A percentile compares a stretch with the other conserved stretches of the same genome.
Evolutionary conservation across 2,329 filamentous ascomycete genomes (phyloP).

Genomic region (Sclerotiophoma versabilis): DNA sequence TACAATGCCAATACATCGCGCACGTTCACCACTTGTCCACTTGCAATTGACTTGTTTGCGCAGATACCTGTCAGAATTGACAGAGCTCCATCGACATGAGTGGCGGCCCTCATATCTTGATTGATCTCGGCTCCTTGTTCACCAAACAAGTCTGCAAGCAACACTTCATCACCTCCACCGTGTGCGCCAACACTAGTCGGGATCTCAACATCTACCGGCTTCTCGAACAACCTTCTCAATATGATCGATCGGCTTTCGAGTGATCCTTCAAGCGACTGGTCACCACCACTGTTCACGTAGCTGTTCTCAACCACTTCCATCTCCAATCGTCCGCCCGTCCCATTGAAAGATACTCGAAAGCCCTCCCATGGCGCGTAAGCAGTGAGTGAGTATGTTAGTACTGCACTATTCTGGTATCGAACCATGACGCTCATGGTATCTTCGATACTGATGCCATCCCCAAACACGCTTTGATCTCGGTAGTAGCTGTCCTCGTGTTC

Average conservation of each 20-base stretch:
- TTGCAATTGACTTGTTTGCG: slow-evolving; percentile 65
- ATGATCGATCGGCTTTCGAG: slow-evolving; percentile 59
- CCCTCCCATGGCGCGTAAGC: slow-evolving; percentile 71
- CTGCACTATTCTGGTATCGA: slow-evolving; percentile 63
- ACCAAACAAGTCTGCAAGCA: slow-evolving; percentile 66
- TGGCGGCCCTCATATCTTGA: slow-evolving; percentile 62
- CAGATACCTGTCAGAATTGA: slow-evolving; percentile 68
- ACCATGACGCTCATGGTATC: slow-evolving; percentile 70
- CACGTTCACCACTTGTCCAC: slow-evolving; percentile 63
- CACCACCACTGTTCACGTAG: slow-evolving; percentile 65
- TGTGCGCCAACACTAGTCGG: slow-evolving; percentile 62
- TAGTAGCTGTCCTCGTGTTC: slow-evolving; percentile 70
- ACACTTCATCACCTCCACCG: slow-evolving; percentile 65
- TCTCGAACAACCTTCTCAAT: slow-evolving; percentile 63
- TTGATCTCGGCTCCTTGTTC: slow-evolving; percentile 56
- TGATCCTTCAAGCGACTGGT: slow-evolving; percentile 63
- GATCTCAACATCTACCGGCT: slow-evolving; percentile 63
- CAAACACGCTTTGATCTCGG: slow-evolving; percentile 68
- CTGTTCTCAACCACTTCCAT: slow-evolving; percentile 69
- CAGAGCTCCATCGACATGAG: slow-evolving; percentile 65
- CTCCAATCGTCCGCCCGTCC: slow-evolving; percentile 65
- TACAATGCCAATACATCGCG: slow-evolving; percentile 52
- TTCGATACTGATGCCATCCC: slow-evolving; percentile 69
- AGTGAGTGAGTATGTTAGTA: slow-evolving; percentile 66
- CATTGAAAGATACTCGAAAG: slow-evolving; percentile 65